Evolutionary conservation across 345 rosid genomes (phyloP), one percentile per base, ranked within the genome.

Genomic region (Acer saccharum): DNA sequence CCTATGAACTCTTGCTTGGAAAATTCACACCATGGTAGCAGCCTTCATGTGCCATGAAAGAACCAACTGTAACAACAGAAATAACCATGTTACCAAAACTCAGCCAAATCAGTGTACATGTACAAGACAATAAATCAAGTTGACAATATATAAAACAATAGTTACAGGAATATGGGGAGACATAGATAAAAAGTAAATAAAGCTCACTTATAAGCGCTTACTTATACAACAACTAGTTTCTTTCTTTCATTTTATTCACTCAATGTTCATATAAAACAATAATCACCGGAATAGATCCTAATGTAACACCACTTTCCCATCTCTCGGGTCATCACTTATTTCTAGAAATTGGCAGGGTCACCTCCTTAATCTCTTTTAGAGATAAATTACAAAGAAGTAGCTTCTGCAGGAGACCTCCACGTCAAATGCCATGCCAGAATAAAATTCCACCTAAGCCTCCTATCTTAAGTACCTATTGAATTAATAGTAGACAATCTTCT

Each of bases 41-140:
- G 99, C 99, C 80, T 94, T 92, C 99, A 96, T 96, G 86, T 96
- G 99, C 99, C 99, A 96, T 66, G 99, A 96, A 81, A 96, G 82
- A 81, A 96, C 99, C 83, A 96, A 77, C 99, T 96, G 92, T 79
- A 82, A 84, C 35, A 65, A 63, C 13, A 68, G 29, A 6, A 73
- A 77, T 18, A 68, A 27, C 60, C 43, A 55, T 23, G 14, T 61
- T 65, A 74, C 11, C 58, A 74, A 63, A 41, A 67, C 62, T 66
- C 46, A 65, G 20, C 65, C 57, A 67, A 64, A 46, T 60, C 27
- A 57, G 23, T 3, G 64, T 23, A 9, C 73, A 64, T 25, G 23
- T 35, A 48, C 13, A 35, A 25, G 20, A 50, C 20, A 48, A 29
- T 74, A 25, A 16, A 64, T 12, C 61, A 74, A 32, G 69, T n/a